These are phyloP conservation scores for Neofusicoccum kwambonambiense DNA, from an alignment of 2,329 filamentous ascomycete species.

Conservation along the genomic window DNA sequence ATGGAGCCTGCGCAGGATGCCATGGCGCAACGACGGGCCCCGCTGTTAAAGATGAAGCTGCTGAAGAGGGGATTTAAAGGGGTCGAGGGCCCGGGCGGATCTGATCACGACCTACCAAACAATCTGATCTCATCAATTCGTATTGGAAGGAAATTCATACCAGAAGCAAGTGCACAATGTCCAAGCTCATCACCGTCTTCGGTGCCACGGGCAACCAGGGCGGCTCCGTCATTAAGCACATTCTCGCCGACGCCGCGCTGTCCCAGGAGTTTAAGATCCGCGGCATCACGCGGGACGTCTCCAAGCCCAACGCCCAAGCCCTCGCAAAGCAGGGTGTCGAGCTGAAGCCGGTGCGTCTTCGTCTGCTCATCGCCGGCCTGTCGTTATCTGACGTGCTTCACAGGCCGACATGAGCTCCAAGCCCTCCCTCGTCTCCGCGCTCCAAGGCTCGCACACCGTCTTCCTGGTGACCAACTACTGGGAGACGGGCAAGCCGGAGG, in stretches of 20 bases:
- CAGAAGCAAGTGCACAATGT: neutral
- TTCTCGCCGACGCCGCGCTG: slow-evolving; percentile 23
- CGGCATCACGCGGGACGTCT: slow-evolving; percentile 54
- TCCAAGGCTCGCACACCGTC: slow-evolving; percentile 26
- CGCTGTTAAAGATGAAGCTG: too few species aligned
- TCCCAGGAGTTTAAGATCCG: slow-evolving; percentile 43
- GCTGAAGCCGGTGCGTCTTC: slow-evolving; percentile 50
- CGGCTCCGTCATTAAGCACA: slow-evolving; percentile 49
- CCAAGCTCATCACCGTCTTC: slow-evolving; percentile 55
- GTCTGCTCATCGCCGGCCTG: slow-evolving; percentile 21
- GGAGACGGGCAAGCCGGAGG: slow-evolving; percentile 22
- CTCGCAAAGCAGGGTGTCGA: slow-evolving; percentile 51
- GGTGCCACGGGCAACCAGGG: slow-evolving; percentile 62
- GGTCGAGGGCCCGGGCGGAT: too few species aligned
- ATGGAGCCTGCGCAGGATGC: too few species aligned
- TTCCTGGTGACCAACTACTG: slow-evolving; percentile 30
- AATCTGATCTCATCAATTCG: too few species aligned
- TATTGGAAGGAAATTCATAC: too few species aligned
- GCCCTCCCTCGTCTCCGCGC: slow-evolving; percentile 24
- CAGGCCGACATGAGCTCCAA: slow-evolving; percentile 37
- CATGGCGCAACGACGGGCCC: too few species aligned
- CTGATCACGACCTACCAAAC: too few species aligned
- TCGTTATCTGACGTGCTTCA: slow-evolving; percentile 34
- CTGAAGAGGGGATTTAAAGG: too few species aligned
- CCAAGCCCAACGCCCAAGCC: slow-evolving; percentile 46